A percentile compares a stretch with the other conserved stretches of the same genome.
phyloP scores from a whole-genome alignment of 2,329 filamentous ascomycete species.

The Elsinoe perseae region DNA sequence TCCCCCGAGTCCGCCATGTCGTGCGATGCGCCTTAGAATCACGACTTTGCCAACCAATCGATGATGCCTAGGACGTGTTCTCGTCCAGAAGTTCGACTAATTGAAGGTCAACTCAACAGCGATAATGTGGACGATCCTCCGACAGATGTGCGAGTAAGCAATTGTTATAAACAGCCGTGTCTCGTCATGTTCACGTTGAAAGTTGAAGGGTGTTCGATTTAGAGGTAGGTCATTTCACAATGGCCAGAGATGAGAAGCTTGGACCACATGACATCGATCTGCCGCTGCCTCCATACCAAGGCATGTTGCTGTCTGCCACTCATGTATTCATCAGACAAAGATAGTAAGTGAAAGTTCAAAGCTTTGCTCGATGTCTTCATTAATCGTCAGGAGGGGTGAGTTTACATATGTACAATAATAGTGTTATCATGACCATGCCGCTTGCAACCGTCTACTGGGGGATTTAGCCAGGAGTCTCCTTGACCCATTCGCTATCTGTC shows the following conservation, averaged over 20 bases:
- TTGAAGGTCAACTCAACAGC: not conserved
- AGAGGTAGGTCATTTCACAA: not conserved
- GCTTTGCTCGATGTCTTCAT: not conserved
- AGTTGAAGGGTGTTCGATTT: not conserved
- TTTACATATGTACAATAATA: slow-evolving; percentile 2
- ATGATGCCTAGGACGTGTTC: not conserved
- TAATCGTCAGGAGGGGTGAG: slow-evolving; percentile 7
- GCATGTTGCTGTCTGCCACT: too few species aligned
- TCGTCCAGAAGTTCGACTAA: too few species aligned
- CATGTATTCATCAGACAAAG: too few species aligned
- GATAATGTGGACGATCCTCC: not conserved
- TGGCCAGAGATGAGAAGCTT: slow-evolving; percentile 1
- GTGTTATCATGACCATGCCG: not conserved
- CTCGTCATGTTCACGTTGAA: not conserved
- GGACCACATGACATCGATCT: slow-evolving; percentile 11
- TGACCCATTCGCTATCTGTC: not conserved
- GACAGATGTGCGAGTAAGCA: not conserved
- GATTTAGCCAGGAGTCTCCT: not conserved
- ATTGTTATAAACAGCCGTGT: not conserved
- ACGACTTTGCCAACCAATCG: not conserved
- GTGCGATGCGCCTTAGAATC: not conserved
- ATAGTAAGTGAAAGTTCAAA: too few species aligned
- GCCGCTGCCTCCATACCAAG: not conserved
- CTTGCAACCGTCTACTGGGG: not conserved
- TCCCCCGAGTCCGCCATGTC: slow-evolving; percentile 13